A percentile compares a stretch with the other conserved stretches of the same genome.
Conservation (phyloP, 2,329 filamentous ascomycete genomes). For the Botrytis sinoallii region DNA sequence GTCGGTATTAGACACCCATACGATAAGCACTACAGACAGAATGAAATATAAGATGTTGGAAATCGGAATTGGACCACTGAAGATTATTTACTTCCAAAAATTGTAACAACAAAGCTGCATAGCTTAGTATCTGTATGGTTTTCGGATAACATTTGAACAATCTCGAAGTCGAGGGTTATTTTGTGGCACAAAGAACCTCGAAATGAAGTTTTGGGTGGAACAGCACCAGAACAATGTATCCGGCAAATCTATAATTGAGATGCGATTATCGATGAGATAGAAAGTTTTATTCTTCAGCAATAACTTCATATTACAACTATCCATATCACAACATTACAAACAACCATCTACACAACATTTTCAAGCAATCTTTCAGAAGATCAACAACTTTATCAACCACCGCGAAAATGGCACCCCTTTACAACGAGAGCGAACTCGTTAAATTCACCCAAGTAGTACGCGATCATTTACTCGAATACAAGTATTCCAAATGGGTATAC, state of each 20-base stretch:
- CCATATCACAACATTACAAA: background rate
- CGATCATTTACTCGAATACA: background rate
- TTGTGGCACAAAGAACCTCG: background rate
- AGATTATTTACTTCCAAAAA: background rate
- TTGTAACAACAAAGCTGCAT: background rate
- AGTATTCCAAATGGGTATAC: background rate
- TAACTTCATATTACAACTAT: background rate
- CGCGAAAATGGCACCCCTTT: background rate
- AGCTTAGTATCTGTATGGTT: background rate
- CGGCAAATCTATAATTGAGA: background rate
- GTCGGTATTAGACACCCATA: background rate
- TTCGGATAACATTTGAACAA: background rate
- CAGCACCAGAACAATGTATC: background rate
- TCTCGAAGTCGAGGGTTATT: background rate
- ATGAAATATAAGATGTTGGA: background rate
- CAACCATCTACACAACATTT: background rate
- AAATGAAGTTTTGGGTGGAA: background rate
- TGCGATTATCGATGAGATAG: too few species aligned
- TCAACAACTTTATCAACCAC: background rate
- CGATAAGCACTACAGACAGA: background rate
- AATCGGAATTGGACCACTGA: background rate
- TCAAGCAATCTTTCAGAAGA: background rate
- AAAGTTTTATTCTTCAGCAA: background rate
- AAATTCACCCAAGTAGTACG: background rate
- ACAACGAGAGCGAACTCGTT: background rate